Percentiles rank a stretch among this genome's conserved stretches.
Evolutionary conservation across 331 rosid genomes (phyloP).

Genomic region (Arachis monticola): DNA sequence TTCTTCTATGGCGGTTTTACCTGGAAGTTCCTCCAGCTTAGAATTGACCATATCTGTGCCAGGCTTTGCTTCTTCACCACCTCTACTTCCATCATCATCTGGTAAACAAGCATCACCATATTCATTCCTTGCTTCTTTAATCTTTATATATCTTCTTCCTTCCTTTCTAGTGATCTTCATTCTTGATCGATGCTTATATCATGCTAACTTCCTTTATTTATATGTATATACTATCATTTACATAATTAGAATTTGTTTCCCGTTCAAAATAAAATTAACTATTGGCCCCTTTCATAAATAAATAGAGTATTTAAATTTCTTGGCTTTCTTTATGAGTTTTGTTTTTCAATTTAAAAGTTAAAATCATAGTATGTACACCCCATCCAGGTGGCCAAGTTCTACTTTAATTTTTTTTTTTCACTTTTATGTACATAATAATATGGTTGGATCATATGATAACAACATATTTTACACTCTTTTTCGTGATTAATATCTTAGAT

Average conservation of each 20-base stretch:
- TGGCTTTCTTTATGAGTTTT: background rate
- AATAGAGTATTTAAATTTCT: background rate
- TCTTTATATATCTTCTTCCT: background rate
- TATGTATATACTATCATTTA: background rate
- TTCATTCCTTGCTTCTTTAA: background rate
- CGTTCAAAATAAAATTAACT: background rate
- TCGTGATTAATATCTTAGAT: background rate
- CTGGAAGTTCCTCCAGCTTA: constrained; percentile 65
- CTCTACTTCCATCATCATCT: constrained; percentile 56
- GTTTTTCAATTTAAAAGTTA: background rate
- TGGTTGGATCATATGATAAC: background rate
- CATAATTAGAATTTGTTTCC: background rate
- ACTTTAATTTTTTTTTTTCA: background rate
- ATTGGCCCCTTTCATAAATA: background rate
- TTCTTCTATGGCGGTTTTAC: constrained; percentile 67
- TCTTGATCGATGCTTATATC: background rate
- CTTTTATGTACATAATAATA: background rate
- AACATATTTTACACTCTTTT: constrained; percentile 5
- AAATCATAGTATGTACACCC: constrained; percentile 17
- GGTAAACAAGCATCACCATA: constrained; percentile 48
- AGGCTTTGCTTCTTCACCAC: constrained; percentile 68
- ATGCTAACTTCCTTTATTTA: background rate
- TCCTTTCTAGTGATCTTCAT: background rate
- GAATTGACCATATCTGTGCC: constrained; percentile 86
- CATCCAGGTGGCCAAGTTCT: background rate